Conservation (phyloP, 2,329 filamentous ascomycete genomes). For the Fusarium abutilonis region DNA sequence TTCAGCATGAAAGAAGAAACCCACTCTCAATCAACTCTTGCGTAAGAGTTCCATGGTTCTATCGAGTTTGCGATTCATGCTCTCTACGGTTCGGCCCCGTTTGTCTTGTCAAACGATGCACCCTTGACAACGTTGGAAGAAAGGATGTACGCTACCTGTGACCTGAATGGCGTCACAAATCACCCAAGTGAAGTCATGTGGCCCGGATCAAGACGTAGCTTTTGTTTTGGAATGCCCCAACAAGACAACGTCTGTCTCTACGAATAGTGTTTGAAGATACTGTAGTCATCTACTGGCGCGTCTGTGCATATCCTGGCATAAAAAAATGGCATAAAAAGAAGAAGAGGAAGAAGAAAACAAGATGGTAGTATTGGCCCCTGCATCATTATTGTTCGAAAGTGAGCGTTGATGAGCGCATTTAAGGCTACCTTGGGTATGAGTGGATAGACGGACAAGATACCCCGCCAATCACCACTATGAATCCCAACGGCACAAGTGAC, state of each 20-base stretch:
- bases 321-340: not conserved
- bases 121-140: constrained; percentile 23
- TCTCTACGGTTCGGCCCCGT: not conserved
- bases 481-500: not conserved
- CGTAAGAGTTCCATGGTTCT: constrained; percentile 11
- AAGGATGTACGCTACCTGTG: constrained; percentile 37
- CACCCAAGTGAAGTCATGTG: constrained; percentile 45
- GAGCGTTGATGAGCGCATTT: constrained; percentile 10
- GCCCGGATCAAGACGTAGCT: constrained; percentile 20
- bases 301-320: not conserved
- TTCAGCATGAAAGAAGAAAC: constrained; percentile 2
- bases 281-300: not conserved
- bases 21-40: constrained; percentile 29
- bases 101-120: constrained; percentile 25
- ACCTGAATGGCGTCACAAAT: constrained; percentile 45
- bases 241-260: constrained; percentile 26
- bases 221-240: constrained; percentile 29
- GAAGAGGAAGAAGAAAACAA: not conserved
- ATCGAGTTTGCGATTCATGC: constrained; percentile 8
- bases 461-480: constrained; percentile 16
- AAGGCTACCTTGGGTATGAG: not conserved
- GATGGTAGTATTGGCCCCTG: constrained; percentile 23
- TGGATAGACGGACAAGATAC: constrained; percentile 7
- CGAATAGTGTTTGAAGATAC: constrained; percentile 2
- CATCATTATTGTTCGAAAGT: constrained; percentile 8